phyloP scores from a whole-genome alignment of 2,329 filamentous ascomycete genomes.

The Curvularia spicifera region DNA sequence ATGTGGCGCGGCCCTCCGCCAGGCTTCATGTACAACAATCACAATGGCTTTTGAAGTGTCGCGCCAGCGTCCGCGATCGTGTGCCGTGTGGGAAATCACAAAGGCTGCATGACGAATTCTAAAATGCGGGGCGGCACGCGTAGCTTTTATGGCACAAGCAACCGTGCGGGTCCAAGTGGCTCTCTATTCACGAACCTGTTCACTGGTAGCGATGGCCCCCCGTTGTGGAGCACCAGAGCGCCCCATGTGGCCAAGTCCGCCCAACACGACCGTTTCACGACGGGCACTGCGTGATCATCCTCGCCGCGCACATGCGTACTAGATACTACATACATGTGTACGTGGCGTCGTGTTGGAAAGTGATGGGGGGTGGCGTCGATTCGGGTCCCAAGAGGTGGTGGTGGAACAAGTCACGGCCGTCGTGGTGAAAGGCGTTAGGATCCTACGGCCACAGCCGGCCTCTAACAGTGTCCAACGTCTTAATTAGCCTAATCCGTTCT shows the following conservation, averaged over 20 bases:
- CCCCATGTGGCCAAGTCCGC: conserved; percentile 22
- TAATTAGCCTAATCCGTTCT: conserved; percentile 47
- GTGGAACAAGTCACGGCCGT: neutral
- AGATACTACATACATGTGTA: too few species aligned
- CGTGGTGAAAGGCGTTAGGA: conserved; percentile 16
- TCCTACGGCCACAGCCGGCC: conserved; percentile 40
- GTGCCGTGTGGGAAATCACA: conserved; percentile 13
- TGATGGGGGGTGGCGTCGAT: neutral
- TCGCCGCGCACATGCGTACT: neutral
- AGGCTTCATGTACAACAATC: conserved; percentile 9
- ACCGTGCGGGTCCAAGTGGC: conserved; percentile 20
- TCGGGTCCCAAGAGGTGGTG: neutral
- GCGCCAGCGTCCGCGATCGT: conserved; percentile 22
- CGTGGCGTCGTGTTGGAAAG: neutral
- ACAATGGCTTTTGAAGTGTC: conserved; percentile 1
- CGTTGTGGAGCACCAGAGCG: conserved; percentile 29
- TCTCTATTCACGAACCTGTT: conserved; percentile 31
- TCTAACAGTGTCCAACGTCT: conserved; percentile 41
- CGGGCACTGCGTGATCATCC: conserved; percentile 6
- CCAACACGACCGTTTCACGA: conserved; percentile 23
- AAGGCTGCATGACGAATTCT: conserved; percentile 29
- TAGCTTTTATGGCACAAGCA: conserved; percentile 19
- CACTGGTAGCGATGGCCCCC: conserved; percentile 29
- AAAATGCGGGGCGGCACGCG: conserved; percentile 41
- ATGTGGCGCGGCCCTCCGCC: conserved; percentile 10